Evolutionary conservation across 2,329 filamentous ascomycete genomes (phyloP), one percentile per base, ranked within the genome.

Genomic region (Camillea tinctor): DNA sequence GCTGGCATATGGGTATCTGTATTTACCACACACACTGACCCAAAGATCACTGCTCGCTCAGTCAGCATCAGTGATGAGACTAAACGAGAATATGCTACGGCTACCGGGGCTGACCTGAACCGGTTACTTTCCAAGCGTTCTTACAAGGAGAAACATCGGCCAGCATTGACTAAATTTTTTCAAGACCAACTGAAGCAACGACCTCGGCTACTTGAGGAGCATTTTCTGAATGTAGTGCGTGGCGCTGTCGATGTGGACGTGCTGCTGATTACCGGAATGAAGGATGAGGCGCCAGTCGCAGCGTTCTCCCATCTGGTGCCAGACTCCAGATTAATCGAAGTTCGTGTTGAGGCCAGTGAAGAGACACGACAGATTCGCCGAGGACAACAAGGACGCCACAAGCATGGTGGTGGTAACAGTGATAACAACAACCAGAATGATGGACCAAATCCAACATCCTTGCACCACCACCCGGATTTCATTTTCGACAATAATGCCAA

Each of bases 141-240:
- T 23, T 89, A 88, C 73, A 89, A 89, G 68, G 86, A 89, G 72
- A 66, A 83, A 59, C 84, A 88, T 64, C 80, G 85, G 40, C 58
- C 74, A 67, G 75, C 75, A 0, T 71, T 89, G 72, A 84, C 80
- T 1, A 61, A 55, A 1, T 88, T 84, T 61, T 88, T 80, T 71
- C 65, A 80, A 52, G 60, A 69, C 0, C 80, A 84, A 67, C 66
- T 82, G 48, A 66, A 52, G 24, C 60, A 75, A 66, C 73, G 74
- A 50, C 82, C 83, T 61, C 64, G 53, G 48, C 73, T 88, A 17
- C 81, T 73, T 63, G 72, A 83, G 63, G 78, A 84, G 57, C 76
- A 83, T 66, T 87, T 87, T 61, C 56, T 82, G 49, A 60, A 75
- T 22, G 71, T 81, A 1, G 80, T 88, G 2, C 19, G 73, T 36